Base-by-base conservation (phyloP, 2,329 filamentous ascomycete species). In the Aspergillus ibericus region DNA sequence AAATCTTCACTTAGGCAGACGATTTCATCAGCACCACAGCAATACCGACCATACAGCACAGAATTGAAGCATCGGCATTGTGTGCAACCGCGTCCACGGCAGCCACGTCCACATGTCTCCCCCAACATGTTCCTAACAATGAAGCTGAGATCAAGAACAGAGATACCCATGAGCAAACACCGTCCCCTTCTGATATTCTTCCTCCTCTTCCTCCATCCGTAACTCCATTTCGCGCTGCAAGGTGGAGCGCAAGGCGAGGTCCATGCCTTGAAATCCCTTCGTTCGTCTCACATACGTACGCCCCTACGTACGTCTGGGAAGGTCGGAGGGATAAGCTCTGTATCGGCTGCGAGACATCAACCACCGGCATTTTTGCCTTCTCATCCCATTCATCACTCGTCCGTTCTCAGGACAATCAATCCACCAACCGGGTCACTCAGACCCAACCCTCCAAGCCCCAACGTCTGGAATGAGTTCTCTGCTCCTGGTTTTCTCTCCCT, bases 241-340 rank as follows among this genome's bases (percentile, higher is more conserved):
- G 79, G 79, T 81, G 78, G 79, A 81, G 79, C 78, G 72, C 78
- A 78, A 80, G 78, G 78, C 76, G 78, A 81, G 79, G 68, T 73
- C 72, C 72, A 79, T 81, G 77, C 77, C 78, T 79, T 80, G 76
- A 78, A 76, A 76, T 75, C 73, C 70, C 67, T 69, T 64, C 60
- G 56, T 63, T 62, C 38, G 18, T 20, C 50, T n/a, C 13, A n/a
- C 51, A 15, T 12, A 8, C 27, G 15, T 16, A 48, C 44, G 22
- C 27, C 25, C 8, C 22, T 48, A 12, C n/a, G 36, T 40, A 10
- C 22, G 15, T 48, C n/a, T 29, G 44, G 32, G 38, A 48, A 32
- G 42, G 60, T 40, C 27, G 62, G 60, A 63, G 62, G 72, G 73
- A 75, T 76, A 75, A 76, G 78, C 79, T 81, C 79, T 81, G 79